Evolutionary conservation across 2,329 filamentous ascomycete species (phyloP).

Genomic region (Calonectria pseudoturangicola): DNA sequence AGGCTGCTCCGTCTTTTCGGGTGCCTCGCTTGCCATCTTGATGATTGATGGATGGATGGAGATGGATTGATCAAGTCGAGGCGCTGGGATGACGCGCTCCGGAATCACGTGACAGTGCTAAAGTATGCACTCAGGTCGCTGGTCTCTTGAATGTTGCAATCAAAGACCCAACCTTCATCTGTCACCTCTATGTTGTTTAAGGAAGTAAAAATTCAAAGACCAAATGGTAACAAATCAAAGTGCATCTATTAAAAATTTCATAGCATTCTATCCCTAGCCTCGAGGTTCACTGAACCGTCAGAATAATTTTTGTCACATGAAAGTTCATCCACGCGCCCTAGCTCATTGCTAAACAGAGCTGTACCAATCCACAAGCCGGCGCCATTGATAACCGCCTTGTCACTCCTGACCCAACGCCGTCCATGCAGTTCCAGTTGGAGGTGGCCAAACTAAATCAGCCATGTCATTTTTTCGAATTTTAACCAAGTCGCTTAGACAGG

Average conservation of each 20-base stretch:
- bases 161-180: background rate
- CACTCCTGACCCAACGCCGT: conserved; percentile 56
- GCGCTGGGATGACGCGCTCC: conserved; percentile 37
- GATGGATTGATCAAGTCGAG: conserved; percentile 43
- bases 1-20: conserved; percentile 58
- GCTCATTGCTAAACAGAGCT: conserved; percentile 44
- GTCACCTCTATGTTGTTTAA: background rate
- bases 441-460: conserved; percentile 22
- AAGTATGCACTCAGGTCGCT: background rate
- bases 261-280: conserved; percentile 30
- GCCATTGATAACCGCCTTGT: conserved; percentile 55
- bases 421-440: conserved; percentile 54
- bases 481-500: conserved; percentile 75
- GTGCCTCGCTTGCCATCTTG: conserved; percentile 61
- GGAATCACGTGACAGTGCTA: conserved; percentile 49
- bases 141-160: background rate
- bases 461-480: conserved; percentile 10
- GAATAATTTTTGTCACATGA: conserved; percentile 32
- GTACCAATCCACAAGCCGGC: conserved; percentile 47
- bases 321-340: conserved; percentile 20
- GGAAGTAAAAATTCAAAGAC: background rate
- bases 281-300: conserved; percentile 17
- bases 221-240: background rate
- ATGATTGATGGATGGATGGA: conserved; percentile 38
- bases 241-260: conserved; percentile 33